Evolutionary conservation across 495 filamentous ascomycete species (phyloP).

Genomic region (Physcia stellaris): DNA sequence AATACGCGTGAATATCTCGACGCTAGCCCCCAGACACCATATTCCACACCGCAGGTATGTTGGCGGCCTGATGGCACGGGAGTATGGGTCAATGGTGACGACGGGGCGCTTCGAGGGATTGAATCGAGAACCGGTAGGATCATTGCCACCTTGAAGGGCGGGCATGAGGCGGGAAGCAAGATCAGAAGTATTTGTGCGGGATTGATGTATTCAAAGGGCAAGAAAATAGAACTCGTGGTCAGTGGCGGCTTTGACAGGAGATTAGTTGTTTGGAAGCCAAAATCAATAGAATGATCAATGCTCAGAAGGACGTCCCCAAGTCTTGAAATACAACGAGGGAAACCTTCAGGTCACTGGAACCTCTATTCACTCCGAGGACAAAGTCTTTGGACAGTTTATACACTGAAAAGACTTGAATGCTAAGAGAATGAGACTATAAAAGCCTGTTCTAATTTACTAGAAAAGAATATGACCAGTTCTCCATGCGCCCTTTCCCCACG

Average conservation of each 20-base stretch:
- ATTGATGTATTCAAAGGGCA: conserved; percentile 25
- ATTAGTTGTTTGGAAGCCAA: conserved; percentile 43
- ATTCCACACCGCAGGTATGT: conserved; percentile 48
- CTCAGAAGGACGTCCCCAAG: not conserved
- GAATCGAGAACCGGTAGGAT: conserved; percentile 50
- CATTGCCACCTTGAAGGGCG: conserved; percentile 32
- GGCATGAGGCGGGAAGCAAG: conserved; percentile 47
- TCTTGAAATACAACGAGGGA: too few species aligned
- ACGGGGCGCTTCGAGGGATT: conserved; percentile 50
- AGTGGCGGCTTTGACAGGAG: conserved; percentile 58
- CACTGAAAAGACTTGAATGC: too few species aligned
- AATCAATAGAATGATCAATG: not conserved
- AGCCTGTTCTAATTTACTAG: too few species aligned
- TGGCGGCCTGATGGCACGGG: conserved; percentile 55
- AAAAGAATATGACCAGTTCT: conserved; percentile 58
- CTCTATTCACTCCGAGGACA: too few species aligned
- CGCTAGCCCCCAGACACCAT: conserved; percentile 52
- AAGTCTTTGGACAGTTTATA: too few species aligned
- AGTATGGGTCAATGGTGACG: conserved; percentile 58
- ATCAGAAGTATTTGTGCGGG: conserved; percentile 55
- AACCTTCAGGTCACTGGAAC: too few species aligned
- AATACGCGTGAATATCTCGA: conserved; percentile 43
- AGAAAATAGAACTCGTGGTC: conserved; percentile 42
- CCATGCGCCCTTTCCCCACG: conserved; percentile 70
- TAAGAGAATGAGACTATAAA: too few species aligned